Percentiles rank a stretch among this genome's conserved stretches.
Evolutionary conservation across 2,329 filamentous ascomycete genomes (phyloP).

Genomic region (Alternaria alternata): DNA sequence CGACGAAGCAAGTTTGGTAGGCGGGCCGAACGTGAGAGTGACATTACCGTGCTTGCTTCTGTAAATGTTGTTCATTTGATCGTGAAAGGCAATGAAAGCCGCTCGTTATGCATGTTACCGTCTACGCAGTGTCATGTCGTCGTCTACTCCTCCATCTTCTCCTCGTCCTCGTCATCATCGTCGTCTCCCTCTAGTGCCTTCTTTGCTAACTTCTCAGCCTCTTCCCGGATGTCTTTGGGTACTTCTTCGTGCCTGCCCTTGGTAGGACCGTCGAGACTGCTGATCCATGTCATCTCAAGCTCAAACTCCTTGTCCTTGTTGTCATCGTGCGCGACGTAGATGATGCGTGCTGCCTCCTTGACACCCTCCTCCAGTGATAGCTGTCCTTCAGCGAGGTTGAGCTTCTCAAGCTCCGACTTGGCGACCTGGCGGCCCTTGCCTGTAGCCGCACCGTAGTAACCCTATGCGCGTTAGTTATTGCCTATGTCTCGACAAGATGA

Average conservation of each 20-base stretch:
- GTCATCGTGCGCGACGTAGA: conserved; percentile 96
- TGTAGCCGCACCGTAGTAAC: conserved; percentile 97
- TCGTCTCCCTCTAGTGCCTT: conserved; percentile 88
- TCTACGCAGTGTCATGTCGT: conserved; percentile 35
- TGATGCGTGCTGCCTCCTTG: conserved; percentile 96
- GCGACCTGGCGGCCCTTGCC: conserved; percentile 96
- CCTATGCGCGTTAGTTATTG: conserved; percentile 55
- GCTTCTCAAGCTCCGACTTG: conserved; percentile 98
- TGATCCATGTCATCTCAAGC: conserved; percentile 99
- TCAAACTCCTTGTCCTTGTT: conserved; percentile 99
- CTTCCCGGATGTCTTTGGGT: conserved; percentile 86
- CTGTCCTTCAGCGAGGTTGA: conserved; percentile 80
- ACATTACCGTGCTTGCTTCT: conserved; percentile 8
- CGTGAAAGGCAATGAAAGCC: conserved; percentile 28
- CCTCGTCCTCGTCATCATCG: conserved; percentile 79
- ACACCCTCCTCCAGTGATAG: conserved; percentile 86
- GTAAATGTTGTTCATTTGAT: conserved; percentile 19
- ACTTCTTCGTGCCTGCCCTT: conserved; percentile 94
- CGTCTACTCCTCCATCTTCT: conserved; percentile 84
- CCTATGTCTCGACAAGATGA: not conserved
- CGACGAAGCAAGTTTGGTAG: conserved; percentile 6
- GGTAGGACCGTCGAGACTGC: conserved; percentile 81
- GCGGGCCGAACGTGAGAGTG: conserved; percentile 1
- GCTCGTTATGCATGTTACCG: conserved; percentile 36
- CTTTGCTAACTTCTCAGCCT: conserved; percentile 93